phyloP scores from a whole-genome alignment of 768 basidiomycete species.

The Russula compacta region DNA sequence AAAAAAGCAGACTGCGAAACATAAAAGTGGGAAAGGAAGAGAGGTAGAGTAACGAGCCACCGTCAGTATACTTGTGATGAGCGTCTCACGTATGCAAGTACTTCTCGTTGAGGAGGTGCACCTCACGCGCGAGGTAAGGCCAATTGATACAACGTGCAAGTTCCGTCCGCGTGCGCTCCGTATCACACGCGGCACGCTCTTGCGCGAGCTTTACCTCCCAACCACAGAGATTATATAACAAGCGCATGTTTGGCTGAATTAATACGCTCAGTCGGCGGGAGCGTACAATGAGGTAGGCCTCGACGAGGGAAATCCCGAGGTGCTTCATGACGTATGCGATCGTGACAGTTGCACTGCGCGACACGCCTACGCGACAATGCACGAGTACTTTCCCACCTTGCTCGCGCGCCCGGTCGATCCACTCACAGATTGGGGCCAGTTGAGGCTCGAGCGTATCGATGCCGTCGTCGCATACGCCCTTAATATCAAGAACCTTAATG shows the following conservation, averaged over 20 bases:
- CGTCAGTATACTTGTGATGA: not conserved
- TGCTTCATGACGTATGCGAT: constrained; percentile 99
- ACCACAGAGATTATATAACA: constrained; percentile 88
- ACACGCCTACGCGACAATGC: constrained; percentile 99
- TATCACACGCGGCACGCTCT: constrained; percentile 50
- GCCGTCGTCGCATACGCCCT: constrained; percentile 91
- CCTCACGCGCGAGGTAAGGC: constrained; percentile 80
- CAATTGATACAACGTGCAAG: constrained; percentile 65
- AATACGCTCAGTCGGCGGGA: constrained; percentile 82
- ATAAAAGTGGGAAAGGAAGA: not conserved
- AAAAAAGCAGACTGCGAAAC: constrained; percentile 4
- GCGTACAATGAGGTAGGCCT: constrained; percentile 89
- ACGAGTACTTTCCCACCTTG: constrained; percentile 88
- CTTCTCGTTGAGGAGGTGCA: constrained; percentile 80
- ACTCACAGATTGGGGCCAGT: constrained; percentile 79
- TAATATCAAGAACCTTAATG: constrained; percentile 86
- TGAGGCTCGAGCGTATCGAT: constrained; percentile 90
- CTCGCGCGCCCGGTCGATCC: constrained; percentile 80
- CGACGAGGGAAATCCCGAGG: constrained; percentile 72
- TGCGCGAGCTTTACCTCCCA: constrained; percentile 93
- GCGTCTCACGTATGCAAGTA: constrained; percentile 37
- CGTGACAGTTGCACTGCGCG: constrained; percentile 88
- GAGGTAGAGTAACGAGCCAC: not conserved
- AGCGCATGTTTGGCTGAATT: constrained; percentile 93
- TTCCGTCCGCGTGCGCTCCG: constrained; percentile 43